Percentiles rank a stretch among this genome's conserved stretches.
phyloP scores from a whole-genome alignment of 2,329 filamentous ascomycete species.

The Xylaria digitata region DNA sequence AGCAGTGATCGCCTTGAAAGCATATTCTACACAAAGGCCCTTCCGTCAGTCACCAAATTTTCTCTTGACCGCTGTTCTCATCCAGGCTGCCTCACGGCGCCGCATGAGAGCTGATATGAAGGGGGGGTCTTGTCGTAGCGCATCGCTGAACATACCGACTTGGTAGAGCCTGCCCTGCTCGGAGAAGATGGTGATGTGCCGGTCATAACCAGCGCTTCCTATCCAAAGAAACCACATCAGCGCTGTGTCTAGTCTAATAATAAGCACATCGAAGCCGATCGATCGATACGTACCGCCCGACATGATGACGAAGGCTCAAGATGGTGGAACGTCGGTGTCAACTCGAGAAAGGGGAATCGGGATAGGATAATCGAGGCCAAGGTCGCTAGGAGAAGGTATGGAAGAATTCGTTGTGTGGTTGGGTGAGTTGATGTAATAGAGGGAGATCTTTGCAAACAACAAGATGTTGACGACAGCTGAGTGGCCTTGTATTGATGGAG shows the following conservation, averaged over 20 bases:
- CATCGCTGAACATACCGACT: conserved; percentile 80
- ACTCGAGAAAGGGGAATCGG: conserved; percentile 20
- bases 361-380: background rate
- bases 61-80: conserved; percentile 34
- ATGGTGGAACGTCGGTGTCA: conserved; percentile 23
- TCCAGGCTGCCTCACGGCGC: conserved; percentile 8
- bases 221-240: conserved; percentile 48
- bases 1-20: conserved; percentile 99
- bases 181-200: conserved; percentile 99
- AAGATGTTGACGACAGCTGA: conserved; percentile 34
- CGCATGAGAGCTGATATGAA: conserved; percentile 33
- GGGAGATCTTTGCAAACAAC: conserved; percentile 14
- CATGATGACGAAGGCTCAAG: conserved; percentile 56
- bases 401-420: conserved; percentile 6
- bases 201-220: conserved; percentile 92
- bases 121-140: conserved; percentile 23
- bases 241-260: conserved; percentile 35
- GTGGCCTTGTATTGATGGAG: conserved; percentile 17
- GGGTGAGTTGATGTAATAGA: conserved; percentile 17
- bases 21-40: conserved; percentile 80
- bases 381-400: background rate
- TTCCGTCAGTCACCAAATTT: conserved; percentile 41
- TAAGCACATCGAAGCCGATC: conserved; percentile 18
- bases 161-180: conserved; percentile 98
- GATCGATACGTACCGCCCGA: conserved; percentile 55